phyloP scores from a whole-genome alignment of 306 rosid genomes.

The Betula pendula region DNA sequence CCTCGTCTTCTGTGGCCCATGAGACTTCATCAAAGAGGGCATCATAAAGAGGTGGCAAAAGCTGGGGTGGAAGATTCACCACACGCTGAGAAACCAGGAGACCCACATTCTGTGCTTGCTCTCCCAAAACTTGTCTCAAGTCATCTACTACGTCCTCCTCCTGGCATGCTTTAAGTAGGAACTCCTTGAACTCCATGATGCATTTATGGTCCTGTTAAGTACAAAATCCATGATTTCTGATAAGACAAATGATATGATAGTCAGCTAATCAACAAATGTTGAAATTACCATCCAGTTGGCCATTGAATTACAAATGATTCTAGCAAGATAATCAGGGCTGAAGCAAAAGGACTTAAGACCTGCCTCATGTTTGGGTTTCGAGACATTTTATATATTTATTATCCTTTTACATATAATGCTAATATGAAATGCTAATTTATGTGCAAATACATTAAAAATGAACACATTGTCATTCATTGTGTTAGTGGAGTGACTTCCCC shows the following conservation, averaged over 20 bases:
- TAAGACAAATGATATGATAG: not conserved
- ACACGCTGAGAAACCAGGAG: slow-evolving; percentile 80
- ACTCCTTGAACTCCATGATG: slow-evolving; percentile 54
- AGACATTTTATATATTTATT: not conserved
- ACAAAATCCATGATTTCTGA: slow-evolving; percentile 12
- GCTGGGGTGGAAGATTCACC: slow-evolving; percentile 80
- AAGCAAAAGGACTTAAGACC: not conserved
- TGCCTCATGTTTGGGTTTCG: not conserved
- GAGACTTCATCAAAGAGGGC: slow-evolving; percentile 84
- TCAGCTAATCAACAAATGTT: not conserved
- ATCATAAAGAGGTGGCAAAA: slow-evolving; percentile 79
- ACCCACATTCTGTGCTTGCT: slow-evolving; percentile 54
- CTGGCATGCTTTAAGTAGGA: slow-evolving; percentile 51
- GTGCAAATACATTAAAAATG: not conserved
- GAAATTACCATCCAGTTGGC: slow-evolving; percentile 16
- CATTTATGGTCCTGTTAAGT: slow-evolving; percentile 59
- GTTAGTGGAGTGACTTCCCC: not conserved
- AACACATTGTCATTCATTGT: not conserved
- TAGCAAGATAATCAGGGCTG: slow-evolving; percentile 1
- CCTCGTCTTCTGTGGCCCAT: slow-evolving; percentile 97
- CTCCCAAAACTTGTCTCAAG: slow-evolving; percentile 56
- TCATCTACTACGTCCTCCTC: slow-evolving; percentile 42
- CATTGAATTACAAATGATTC: slow-evolving; percentile 7
- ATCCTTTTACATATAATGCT: not conserved
- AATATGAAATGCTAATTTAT: not conserved